Base-by-base conservation (phyloP, 2,329 filamentous ascomycete species). In the Lachnellula willkommii region DNA sequence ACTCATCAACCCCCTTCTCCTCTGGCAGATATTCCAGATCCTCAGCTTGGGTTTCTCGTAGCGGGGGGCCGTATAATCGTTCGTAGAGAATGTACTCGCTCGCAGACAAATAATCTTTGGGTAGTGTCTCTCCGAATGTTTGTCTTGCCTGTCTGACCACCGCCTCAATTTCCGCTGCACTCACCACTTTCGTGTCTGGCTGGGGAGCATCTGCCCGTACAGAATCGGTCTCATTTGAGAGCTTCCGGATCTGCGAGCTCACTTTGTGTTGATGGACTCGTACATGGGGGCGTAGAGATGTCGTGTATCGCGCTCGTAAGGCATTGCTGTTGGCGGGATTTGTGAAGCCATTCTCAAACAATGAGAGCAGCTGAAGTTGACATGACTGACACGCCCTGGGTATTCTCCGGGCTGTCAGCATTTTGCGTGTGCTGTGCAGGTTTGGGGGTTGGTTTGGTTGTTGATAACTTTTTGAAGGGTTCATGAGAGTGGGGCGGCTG, bases 31-130 rank as follows among this genome's bases (percentile, higher is more conserved):
- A 67, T 53, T 74, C 83, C 4, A 83, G 77, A 69, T 87, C 82
- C 55, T 85, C 83, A 1, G 80, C 77, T 7, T 67, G 71, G 2
- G 82, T 86, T 52, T 81, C 78, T 43, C 84, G 78, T 59, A 89
- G 69, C 2, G 91, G 90, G 36, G 85, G 77, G 1, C 92, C 93
- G 69, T 94, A 96, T 15, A 95, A 74, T 60, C 90, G 79, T 67
- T 88, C 84, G 71, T 95, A 96, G 1, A 95, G 74, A 48, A 74
- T 75, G 65, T 87, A 85, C 70, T 96, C 91, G 52, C 87, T 81
- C 1, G 79, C 77, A 36, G 77, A 84, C 51, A 96, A 71, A 64
- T 89, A 83, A 36, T 80, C 84, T 35, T 83, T 81, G 0, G 92
- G 92, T 24, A 96, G 72, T 0, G 80, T 85, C 66, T 94, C 85